Evolutionary conservation across 2,329 filamentous ascomycete genomes (phyloP).

Genomic region (Phialocephala subalpina): DNA sequence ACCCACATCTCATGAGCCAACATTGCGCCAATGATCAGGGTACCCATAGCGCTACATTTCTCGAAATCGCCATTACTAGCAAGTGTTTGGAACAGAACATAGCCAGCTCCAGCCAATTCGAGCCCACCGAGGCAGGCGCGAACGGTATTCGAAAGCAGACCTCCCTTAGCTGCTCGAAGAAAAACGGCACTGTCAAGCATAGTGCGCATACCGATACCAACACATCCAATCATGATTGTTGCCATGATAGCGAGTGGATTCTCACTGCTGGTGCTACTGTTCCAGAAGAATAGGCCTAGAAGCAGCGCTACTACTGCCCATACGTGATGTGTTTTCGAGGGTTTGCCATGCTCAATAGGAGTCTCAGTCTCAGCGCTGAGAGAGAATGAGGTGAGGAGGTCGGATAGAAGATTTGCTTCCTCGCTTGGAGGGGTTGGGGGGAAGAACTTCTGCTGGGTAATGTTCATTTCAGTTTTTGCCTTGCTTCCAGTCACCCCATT

Average conservation of each 20-base stretch:
- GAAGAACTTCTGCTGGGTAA: constrained; percentile 54
- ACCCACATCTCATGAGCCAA: constrained; percentile 28
- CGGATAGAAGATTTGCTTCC: constrained; percentile 30
- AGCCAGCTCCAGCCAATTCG: constrained; percentile 19
- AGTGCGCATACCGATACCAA: constrained; percentile 22
- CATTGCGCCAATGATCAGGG: constrained; percentile 24
- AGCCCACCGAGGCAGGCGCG: constrained; percentile 18
- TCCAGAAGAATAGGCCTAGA: constrained; percentile 30
- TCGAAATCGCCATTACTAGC: constrained; percentile 14
- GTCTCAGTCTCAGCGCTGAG: constrained; percentile 23
- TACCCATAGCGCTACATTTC: constrained; percentile 21
- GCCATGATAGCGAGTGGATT: constrained; percentile 10
- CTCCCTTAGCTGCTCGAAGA: neutral
- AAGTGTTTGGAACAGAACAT: constrained; percentile 22
- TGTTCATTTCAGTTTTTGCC: constrained; percentile 47
- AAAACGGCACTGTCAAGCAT: constrained; percentile 28
- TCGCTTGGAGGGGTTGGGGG: constrained; percentile 27
- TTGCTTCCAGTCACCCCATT: neutral
- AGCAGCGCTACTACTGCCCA: constrained; percentile 24
- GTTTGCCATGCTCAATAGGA: neutral
- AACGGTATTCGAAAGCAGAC: constrained; percentile 9
- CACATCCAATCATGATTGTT: constrained; percentile 23
- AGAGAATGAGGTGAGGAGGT: constrained; percentile 34
- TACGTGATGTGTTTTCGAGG: constrained; percentile 12
- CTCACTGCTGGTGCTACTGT: constrained; percentile 3